phyloP scores from a whole-genome alignment of 176 grass and related monocot genomes.

The Rhynchospora pubera region DNA sequence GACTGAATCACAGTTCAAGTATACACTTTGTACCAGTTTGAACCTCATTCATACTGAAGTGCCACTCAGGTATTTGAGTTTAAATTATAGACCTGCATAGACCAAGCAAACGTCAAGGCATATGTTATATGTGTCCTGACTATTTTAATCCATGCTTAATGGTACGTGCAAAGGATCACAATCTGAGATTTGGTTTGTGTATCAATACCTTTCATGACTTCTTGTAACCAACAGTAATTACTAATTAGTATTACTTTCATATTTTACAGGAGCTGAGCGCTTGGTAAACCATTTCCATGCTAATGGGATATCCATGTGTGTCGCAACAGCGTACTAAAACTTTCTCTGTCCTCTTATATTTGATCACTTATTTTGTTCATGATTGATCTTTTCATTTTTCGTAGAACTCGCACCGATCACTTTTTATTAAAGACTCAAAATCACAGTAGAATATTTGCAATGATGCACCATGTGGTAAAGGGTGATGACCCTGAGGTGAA shows the following conservation, averaged over 20 bases:
- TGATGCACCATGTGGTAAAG: slow-evolving; percentile 49
- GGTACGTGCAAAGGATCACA: neutral
- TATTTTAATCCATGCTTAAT: neutral
- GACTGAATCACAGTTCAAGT: neutral
- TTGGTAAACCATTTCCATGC: slow-evolving; percentile 38
- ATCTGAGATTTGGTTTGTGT: neutral
- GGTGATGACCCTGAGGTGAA: slow-evolving; percentile 43
- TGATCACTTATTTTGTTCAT: neutral
- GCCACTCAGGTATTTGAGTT: neutral
- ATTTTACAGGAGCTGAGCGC: slow-evolving; percentile 27
- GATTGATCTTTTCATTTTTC: neutral
- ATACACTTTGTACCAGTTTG: neutral
- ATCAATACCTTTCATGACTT: neutral
- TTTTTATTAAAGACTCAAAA: slow-evolving; percentile 44
- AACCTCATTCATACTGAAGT: neutral
- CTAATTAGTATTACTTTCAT: neutral
- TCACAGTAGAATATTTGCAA: slow-evolving; percentile 33
- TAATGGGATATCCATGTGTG: slow-evolving; percentile 35
- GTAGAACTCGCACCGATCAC: slow-evolving; percentile 27
- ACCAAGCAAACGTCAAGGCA: neutral
- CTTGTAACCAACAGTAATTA: neutral
- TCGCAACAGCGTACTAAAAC: slow-evolving; percentile 32
- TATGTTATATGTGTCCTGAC: neutral
- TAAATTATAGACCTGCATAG: neutral
- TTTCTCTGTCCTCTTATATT: neutral